phyloP scores from a whole-genome alignment of 106 monocot genomes.

The Hemerocallis citrina region DNA sequence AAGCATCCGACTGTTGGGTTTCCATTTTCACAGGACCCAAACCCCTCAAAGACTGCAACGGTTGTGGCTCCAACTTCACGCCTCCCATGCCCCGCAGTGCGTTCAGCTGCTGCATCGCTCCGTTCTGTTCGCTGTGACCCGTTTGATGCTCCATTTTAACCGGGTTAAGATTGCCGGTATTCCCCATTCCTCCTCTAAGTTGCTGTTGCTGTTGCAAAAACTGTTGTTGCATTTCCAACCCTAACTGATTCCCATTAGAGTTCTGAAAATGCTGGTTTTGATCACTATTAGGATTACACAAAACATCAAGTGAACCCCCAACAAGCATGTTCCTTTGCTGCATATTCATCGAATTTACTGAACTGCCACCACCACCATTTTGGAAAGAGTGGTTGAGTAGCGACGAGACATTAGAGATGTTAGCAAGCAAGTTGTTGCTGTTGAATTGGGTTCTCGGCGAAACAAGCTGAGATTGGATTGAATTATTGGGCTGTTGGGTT shows the following conservation, averaged over 20 bases:
- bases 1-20: constrained; percentile 21
- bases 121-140: constrained; percentile 18
- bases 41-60: constrained; percentile 22
- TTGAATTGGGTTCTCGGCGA: constrained; percentile 20
- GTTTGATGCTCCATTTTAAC: constrained; percentile 37
- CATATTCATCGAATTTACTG: constrained; percentile 9
- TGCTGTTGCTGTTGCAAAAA: constrained; percentile 7
- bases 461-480: constrained; percentile 39
- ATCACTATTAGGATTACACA: constrained; percentile 27
- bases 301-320: constrained; percentile 3
- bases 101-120: constrained; percentile 36
- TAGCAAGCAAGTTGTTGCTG: constrained; percentile 18
- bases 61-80: constrained; percentile 35
- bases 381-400: constrained; percentile 36
- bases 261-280: constrained; percentile 16
- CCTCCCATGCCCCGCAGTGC: constrained; percentile 21
- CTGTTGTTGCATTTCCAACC: constrained; percentile 9
- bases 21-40: constrained; percentile 55
- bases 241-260: constrained; percentile 18
- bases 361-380: constrained; percentile 15
- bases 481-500: no score
- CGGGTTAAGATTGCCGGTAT: background rate
- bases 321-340: background rate
- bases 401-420: constrained; percentile 35
- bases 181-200: constrained; percentile 15